Evolutionary conservation across 768 basidiomycete genomes (phyloP).

Genomic region (Suillus discolor): DNA sequence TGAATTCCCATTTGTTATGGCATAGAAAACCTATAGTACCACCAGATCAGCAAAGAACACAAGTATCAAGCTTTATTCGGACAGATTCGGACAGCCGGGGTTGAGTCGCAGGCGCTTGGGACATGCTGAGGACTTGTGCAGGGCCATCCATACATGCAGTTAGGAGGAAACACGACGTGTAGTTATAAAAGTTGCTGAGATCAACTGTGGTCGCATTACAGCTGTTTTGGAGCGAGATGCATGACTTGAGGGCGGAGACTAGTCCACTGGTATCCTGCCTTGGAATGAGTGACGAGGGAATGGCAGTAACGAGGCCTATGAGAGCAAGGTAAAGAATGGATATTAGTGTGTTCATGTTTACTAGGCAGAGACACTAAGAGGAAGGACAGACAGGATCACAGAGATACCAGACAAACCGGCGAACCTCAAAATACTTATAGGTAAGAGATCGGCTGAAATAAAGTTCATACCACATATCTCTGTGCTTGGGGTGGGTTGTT

Average conservation of each 20-base stretch:
- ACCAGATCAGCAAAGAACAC: neutral
- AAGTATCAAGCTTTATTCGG: neutral
- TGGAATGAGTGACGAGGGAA: slow-evolving; percentile 8
- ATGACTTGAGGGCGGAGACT: slow-evolving; percentile 2
- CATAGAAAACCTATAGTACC: slow-evolving; percentile 16
- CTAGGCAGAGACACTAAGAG: neutral
- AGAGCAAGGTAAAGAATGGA: slow-evolving; percentile 6
- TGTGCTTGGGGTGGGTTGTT: neutral
- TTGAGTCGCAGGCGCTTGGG: slow-evolving; percentile 19
- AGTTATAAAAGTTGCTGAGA: slow-evolving; percentile 21
- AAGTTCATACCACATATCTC: neutral
- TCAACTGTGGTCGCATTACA: slow-evolving; percentile 23
- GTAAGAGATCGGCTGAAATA: neutral
- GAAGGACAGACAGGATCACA: neutral
- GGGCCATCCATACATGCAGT: slow-evolving; percentile 19
- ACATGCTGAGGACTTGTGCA: slow-evolving; percentile 8
- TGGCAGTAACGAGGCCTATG: slow-evolving; percentile 11
- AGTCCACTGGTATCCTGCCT: slow-evolving; percentile 16
- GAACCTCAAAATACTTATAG: neutral
- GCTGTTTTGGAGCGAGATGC: slow-evolving; percentile 21
- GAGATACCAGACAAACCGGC: neutral
- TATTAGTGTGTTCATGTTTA: neutral
- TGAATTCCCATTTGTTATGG: slow-evolving; percentile 22
- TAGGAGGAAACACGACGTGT: slow-evolving; percentile 23
- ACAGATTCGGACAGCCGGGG: slow-evolving; percentile 21